Evolutionary conservation across 805 yeast species (phyloP), one percentile per base, ranked within the genome.

Genomic region (Starmera caribaea): DNA sequence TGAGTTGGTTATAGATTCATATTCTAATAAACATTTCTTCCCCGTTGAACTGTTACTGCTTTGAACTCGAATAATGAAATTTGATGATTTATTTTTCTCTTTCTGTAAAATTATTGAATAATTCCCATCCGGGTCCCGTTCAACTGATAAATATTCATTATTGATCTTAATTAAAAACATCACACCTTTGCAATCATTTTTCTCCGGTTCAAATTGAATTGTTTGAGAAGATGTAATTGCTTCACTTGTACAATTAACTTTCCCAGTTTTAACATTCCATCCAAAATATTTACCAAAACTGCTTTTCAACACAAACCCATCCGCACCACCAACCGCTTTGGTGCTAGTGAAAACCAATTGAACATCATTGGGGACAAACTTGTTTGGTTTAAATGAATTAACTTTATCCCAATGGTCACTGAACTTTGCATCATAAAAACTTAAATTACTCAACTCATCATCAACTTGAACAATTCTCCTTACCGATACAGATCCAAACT

Each of bases 171-270:
- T 38, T 11, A 41, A 40, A 55, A 62, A 61, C 30, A 34, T 34
- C 8, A 44, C 48, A n/a, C 48, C 47, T 9, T 34, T 46, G 6
- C 34, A 40, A 2, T 29, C 26, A 5, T 29, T 33, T 17, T 32
- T 30, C 5, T 58, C 42, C 7, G 17, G 42, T 27, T 46, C 48
- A 36, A 49, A 42, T 16, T 40, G 39, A 30, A 63, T 48, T 21
- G 48, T 53, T 41, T 63, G 55, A 4, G 46, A 49, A 3, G 48
- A 50, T 3, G 65, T 59, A 16, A 64, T 55, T 1, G 69, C 67
- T 13, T 55, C 56, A 28, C 57, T 45, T 16, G 51, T 49, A 30
- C 59, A 61, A 24, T 48, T 53, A 3, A 56, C 36, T 0, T 21
- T 14, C 6, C 51, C 57, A 8, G 33, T 21, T 16, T 42, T 45